Conservation (phyloP, 257 asterid species). For the Solanum ossicruentum region DNA sequence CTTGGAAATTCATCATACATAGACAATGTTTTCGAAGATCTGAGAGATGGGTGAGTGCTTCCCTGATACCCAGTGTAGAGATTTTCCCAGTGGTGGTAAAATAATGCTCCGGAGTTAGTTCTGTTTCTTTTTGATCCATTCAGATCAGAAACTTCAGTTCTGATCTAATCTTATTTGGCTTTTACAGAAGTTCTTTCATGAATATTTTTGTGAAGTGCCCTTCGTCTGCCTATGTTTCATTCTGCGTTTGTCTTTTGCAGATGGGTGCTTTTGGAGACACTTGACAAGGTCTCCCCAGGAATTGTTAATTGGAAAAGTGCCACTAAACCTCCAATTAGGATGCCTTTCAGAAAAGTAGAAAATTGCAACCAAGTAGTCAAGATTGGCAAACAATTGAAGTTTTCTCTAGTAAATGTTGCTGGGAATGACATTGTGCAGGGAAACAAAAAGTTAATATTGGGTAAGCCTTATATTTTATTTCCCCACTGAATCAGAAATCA, state of each 20-base stretch:
- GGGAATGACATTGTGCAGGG: conserved; percentile 96
- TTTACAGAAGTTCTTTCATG: neutral
- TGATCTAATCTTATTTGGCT: neutral
- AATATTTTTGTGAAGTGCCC: neutral
- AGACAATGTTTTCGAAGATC: conserved; percentile 74
- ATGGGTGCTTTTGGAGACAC: conserved; percentile 83
- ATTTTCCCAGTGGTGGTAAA: neutral
- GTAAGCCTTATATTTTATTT: conserved; percentile 18
- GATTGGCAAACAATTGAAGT: conserved; percentile 82
- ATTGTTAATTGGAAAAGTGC: conserved; percentile 89
- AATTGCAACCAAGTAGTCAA: conserved; percentile 95
- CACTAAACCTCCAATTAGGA: conserved; percentile 86
- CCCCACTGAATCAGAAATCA: neutral
- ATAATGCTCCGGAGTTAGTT: neutral
- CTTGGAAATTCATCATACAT: conserved; percentile 67
- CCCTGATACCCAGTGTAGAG: neutral
- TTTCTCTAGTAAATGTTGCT: conserved; percentile 85
- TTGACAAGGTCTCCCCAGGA: conserved; percentile 88
- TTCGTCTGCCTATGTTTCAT: neutral
- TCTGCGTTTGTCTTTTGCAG: conserved; percentile 26
- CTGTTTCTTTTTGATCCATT: neutral
- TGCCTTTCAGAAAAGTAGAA: conserved; percentile 94
- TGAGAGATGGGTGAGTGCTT: conserved; percentile 52
- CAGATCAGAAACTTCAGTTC: neutral
- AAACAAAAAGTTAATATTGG: conserved; percentile 80